Evolutionary conservation across 2,329 filamentous ascomycete genomes (phyloP).

Genomic region (Lasiodiplodia theobromae): DNA sequence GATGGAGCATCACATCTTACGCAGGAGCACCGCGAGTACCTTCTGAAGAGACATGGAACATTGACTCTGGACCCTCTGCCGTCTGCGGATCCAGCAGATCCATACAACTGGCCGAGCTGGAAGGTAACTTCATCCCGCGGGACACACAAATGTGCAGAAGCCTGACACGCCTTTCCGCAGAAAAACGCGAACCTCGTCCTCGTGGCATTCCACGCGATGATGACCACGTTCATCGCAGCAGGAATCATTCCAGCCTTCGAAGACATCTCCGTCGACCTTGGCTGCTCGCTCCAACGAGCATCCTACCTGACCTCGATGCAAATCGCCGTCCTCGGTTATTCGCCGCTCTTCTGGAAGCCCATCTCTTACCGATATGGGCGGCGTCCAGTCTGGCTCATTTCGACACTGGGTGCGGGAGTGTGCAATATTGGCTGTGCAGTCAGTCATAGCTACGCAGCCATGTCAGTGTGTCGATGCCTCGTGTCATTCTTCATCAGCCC

Average conservation of each 20-base stretch:
- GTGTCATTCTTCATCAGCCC: constrained; percentile 64
- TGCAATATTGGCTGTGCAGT: constrained; percentile 64
- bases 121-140: constrained; percentile 46
- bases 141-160: neutral
- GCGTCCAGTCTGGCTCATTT: constrained; percentile 62
- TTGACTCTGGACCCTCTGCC: constrained; percentile 63
- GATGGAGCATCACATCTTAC: constrained; percentile 44
- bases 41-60: constrained; percentile 61
- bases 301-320: constrained; percentile 64
- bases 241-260: constrained; percentile 63
- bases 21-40: constrained; percentile 57
- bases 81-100: constrained; percentile 58
- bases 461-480: constrained; percentile 61
- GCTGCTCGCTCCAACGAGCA: constrained; percentile 56
- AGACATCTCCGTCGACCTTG: constrained; percentile 60
- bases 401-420: constrained; percentile 54
- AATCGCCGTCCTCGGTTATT: constrained; percentile 61
- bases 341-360: constrained; percentile 64
- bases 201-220: constrained; percentile 65
- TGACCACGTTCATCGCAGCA: constrained; percentile 63
- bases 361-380: constrained; percentile 62
- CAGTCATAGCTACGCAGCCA: constrained; percentile 56
- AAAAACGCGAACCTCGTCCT: constrained; percentile 61
- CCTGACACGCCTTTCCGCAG: constrained; percentile 39
- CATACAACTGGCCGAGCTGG: constrained; percentile 63